Evolutionary conservation across 768 basidiomycete species (phyloP).

Genomic region (Boletus vinaceobasis): DNA sequence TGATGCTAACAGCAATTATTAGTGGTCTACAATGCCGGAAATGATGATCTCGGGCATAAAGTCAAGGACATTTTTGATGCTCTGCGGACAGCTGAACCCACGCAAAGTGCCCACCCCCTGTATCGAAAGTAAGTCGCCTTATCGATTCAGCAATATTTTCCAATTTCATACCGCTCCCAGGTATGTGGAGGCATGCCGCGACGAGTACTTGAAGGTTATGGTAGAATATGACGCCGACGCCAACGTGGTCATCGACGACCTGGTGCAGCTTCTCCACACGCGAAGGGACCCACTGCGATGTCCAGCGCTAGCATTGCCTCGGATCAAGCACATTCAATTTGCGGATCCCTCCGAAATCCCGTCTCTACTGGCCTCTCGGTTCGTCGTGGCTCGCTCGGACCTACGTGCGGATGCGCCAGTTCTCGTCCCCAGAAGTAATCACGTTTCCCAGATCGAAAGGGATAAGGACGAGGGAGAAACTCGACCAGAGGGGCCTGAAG

Average conservation of each 20-base stretch:
- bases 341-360: conserved; percentile 29
- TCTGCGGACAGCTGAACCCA: background rate
- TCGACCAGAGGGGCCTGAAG: background rate
- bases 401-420: conserved; percentile 13
- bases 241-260: conserved; percentile 1
- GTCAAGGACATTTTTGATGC: conserved; percentile 5
- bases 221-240: conserved; percentile 1
- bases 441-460: background rate
- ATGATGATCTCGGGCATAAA: background rate
- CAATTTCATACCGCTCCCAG: too few relatives aligned
- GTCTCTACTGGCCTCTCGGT: conserved; percentile 20
- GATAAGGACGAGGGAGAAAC: background rate
- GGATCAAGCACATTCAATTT: conserved; percentile 33
- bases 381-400: conserved; percentile 10
- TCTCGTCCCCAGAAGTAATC: conserved; percentile 10
- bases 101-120: background rate
- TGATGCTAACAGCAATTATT: background rate
- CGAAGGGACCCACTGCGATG: background rate
- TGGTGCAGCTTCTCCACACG: conserved; percentile 25
- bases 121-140: conserved; percentile 6
- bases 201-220: conserved; percentile 14
- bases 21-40: conserved; percentile 26
- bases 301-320: background rate
- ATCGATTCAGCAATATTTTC: background rate
- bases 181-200: background rate